Evolutionary conservation across 2,329 filamentous ascomycete species (phyloP), one percentile per base, ranked within the genome.

Genomic region (Aureobasidium sp.): DNA sequence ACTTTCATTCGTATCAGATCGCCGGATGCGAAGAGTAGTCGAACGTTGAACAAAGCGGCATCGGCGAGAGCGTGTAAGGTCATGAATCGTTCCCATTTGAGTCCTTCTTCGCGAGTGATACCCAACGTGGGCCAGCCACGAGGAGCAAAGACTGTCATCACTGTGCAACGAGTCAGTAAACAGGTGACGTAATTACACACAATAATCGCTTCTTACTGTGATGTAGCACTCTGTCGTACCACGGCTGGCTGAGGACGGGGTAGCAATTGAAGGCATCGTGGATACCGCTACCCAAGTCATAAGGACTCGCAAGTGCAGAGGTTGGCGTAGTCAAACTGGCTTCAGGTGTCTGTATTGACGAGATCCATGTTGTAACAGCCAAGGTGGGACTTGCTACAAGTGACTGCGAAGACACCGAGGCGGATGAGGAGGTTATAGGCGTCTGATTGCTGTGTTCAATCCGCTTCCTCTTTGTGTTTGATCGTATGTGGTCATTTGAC

Each of bases 71-170:
- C 68, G 22, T 69, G 68, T 70, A 41, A 77, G 70, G 27, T 78
- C 72, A 34, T 76, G 73, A 62, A 79, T 70, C 15, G 75, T 66
- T 6, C 74, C 70, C 1, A 71, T 68, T 37, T 76, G 72, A 47
- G 72, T 72, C 64, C 77, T 71, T 34, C 74, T 71, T 37, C 64
- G 2, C 63, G 61, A 11, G 69, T 67, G 57, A 73, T 71, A n/a
- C 67, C 66, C 25, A 73, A 65, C 4, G 70, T 65, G 1, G 70
- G 69, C 71, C 71, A 73, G 59, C 69, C 71, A 55, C 71, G 64
- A 2, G 71, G 71, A 8, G 70, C 71, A 52, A 71, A 73, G 5
- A 72, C 67, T 3, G 68, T 70, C 55, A 72, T 66, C 71, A 73
- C 55, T 63, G 11, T 15, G 45, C 5, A 20, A 20, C 9, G n/a